These are phyloP conservation scores for Hypomontagnella submonticulosa DNA, from an alignment of 495 filamentous ascomycete genomes.

Conservation along the genomic window DNA sequence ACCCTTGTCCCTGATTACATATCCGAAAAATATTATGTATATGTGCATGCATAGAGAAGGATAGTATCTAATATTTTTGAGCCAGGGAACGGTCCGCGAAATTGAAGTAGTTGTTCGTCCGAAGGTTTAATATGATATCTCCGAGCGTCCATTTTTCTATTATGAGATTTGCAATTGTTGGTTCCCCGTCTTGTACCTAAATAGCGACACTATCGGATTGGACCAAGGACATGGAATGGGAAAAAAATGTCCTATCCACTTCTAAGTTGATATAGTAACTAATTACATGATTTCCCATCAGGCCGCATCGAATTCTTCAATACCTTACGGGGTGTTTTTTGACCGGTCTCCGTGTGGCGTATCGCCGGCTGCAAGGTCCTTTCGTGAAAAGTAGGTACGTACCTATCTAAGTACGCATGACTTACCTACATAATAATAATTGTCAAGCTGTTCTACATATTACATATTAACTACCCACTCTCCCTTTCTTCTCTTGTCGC, in stretches of 20 bases:
- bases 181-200: background rate
- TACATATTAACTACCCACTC: no score
- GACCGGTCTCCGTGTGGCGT: slow-evolving; percentile 32
- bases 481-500: no score
- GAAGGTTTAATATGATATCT: background rate
- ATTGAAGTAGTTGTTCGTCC: slow-evolving; percentile 7
- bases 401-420: no score
- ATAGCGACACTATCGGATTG: slow-evolving; percentile 16
- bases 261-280: no score
- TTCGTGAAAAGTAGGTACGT: background rate
- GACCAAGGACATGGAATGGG: slow-evolving; percentile 16
- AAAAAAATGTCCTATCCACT: slow-evolving; percentile 6
- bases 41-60: background rate
- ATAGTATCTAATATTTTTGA: slow-evolving; percentile 7
- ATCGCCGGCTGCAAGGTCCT: slow-evolving; percentile 31
- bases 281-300: slow-evolving; percentile 6
- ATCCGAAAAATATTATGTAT: slow-evolving; percentile 5
- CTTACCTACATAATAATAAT: no score
- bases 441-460: no score
- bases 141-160: background rate
- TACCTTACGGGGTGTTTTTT: slow-evolving; percentile 1
- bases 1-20: slow-evolving; percentile 15
- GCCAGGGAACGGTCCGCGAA: slow-evolving; percentile 14
- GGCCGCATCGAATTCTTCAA: slow-evolving; percentile 21
- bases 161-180: slow-evolving; percentile 1